These are phyloP conservation scores for Pythium phragmiticola DNA, from an alignment of 352 stramenopile genomes.

Conservation along the genomic window DNA sequence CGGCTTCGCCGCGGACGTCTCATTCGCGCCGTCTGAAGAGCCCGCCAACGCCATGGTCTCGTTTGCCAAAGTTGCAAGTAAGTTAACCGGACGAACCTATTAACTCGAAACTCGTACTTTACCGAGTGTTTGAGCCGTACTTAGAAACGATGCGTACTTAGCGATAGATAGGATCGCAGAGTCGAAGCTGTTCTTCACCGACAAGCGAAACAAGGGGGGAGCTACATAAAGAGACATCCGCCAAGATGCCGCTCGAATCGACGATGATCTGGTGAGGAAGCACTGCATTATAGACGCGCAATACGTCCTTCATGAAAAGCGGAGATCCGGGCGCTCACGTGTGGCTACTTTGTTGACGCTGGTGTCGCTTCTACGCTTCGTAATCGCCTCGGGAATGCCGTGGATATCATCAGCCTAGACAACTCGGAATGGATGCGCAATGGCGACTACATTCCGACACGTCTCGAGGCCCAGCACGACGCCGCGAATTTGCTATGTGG, in stretches of 20 bases:
- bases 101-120: conserved; percentile 3
- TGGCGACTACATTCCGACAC: conserved; percentile 98
- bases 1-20: background rate
- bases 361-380: background rate
- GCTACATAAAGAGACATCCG: background rate
- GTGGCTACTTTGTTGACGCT: conserved; percentile 9
- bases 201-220: conserved; percentile 12
- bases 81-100: conserved; percentile 21
- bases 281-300: background rate
- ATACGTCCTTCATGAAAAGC: background rate
- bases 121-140: conserved; percentile 3
- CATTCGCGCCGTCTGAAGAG: conserved; percentile 19
- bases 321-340: conserved; percentile 13
- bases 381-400: conserved; percentile 11
- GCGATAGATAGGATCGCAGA: conserved; percentile 18
- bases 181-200: conserved; percentile 29
- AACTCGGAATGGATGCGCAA: conserved; percentile 99
- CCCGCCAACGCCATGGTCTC: background rate
- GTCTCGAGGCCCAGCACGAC: conserved; percentile 97
- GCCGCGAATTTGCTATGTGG: conserved; percentile 97
- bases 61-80: conserved; percentile 6
- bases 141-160: conserved; percentile 24
- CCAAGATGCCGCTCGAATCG: conserved; percentile 84
- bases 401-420: conserved; percentile 73
- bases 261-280: conserved; percentile 83